Evolutionary conservation across 2,329 filamentous ascomycete species (phyloP).

Genomic region (Acrodontium crateriforme): DNA sequence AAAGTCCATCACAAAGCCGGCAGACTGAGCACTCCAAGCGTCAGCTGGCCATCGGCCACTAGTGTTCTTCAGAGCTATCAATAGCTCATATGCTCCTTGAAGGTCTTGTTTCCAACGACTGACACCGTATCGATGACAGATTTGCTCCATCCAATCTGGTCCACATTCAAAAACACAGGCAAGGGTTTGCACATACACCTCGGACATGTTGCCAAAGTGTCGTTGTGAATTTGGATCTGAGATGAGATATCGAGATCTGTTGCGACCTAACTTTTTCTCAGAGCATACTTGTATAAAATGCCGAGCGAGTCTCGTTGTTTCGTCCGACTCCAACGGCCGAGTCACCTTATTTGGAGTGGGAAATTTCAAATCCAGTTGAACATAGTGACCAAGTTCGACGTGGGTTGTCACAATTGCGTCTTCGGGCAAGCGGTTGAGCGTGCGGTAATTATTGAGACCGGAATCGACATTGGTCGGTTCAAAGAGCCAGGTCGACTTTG

Average conservation of each 20-base stretch:
- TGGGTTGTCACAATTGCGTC: slow-evolving; percentile 9
- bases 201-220: slow-evolving; percentile 25
- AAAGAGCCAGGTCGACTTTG: slow-evolving; percentile 16
- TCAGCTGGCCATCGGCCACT: slow-evolving; percentile 16
- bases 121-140: slow-evolving; percentile 20
- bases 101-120: slow-evolving; percentile 20
- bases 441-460: slow-evolving; percentile 22
- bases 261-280: slow-evolving; percentile 16
- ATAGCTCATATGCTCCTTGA: slow-evolving; percentile 16
- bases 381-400: slow-evolving; percentile 23
- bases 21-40: slow-evolving; percentile 16
- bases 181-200: slow-evolving; percentile 28
- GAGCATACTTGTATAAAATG: slow-evolving; percentile 24
- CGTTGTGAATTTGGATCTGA: slow-evolving; percentile 18
- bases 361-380: slow-evolving; percentile 28
- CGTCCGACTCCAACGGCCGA: slow-evolving; percentile 8
- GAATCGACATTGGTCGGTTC: slow-evolving; percentile 21
- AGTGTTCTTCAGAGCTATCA: slow-evolving; percentile 26
- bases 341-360: slow-evolving; percentile 15
- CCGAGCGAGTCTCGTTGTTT: slow-evolving; percentile 17
- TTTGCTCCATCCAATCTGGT: slow-evolving; percentile 24
- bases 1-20: slow-evolving; percentile 22
- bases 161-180: slow-evolving; percentile 28
- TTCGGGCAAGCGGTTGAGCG: slow-evolving; percentile 14
- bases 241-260: slow-evolving; percentile 20